These are phyloP conservation scores for Pelargonium cotyledonis DNA, from an alignment of 441 rosid genomes.

Conservation along the genomic window DNA sequence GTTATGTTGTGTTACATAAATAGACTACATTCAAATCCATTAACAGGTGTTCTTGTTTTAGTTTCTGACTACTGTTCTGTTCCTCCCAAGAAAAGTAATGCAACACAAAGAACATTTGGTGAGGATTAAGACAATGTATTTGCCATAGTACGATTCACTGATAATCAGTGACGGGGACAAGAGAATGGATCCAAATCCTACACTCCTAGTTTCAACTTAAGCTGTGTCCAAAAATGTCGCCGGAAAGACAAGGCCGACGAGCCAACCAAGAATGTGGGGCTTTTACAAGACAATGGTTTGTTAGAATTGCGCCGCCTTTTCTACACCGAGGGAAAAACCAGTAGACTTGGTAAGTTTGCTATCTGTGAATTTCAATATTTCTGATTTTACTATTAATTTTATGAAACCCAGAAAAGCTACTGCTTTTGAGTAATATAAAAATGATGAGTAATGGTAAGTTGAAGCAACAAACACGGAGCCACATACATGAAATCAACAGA, in stretches of 20 bases:
- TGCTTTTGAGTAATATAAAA: no score
- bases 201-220: neutral
- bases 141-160: neutral
- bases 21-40: no score
- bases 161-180: neutral
- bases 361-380: neutral
- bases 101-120: neutral
- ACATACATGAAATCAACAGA: slow-evolving; percentile 17
- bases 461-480: slow-evolving; percentile 32
- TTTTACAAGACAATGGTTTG: neutral
- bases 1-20: no score
- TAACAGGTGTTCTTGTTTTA: slow-evolving; percentile 2
- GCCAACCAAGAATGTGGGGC: slow-evolving; percentile 16
- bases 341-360: neutral
- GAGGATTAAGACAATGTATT: neutral
- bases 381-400: neutral
- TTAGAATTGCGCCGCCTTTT: neutral
- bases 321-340: neutral
- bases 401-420: no score
- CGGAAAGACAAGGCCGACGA: slow-evolving; percentile 14
- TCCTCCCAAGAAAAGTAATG: no score
- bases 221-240: neutral
- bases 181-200: neutral
- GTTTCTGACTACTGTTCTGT: neutral
- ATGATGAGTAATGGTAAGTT: neutral